These are phyloP conservation scores for Psilocybe cubensis DNA, from an alignment of 768 basidiomycete species.

Conservation along the genomic window DNA sequence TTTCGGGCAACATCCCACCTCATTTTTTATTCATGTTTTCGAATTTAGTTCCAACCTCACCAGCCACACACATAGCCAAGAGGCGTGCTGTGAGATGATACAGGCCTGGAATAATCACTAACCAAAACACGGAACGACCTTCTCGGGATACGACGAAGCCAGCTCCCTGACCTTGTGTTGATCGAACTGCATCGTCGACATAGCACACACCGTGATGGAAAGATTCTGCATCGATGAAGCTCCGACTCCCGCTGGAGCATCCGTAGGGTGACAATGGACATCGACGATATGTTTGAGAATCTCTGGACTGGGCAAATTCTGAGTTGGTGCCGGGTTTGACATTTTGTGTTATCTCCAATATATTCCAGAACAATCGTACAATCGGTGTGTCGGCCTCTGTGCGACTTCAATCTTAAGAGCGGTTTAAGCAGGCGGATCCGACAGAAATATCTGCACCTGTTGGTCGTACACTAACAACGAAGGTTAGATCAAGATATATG, in stretches of 20 bases:
- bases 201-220: constrained; percentile 77
- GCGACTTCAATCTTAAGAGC: neutral
- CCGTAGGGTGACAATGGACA: constrained; percentile 93
- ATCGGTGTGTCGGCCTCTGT: neutral
- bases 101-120: constrained; percentile 30
- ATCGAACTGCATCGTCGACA: constrained; percentile 71
- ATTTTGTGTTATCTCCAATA: constrained; percentile 1
- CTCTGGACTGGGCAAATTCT: constrained; percentile 25
- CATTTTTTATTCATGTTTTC: too few species aligned
- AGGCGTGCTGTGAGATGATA: neutral
- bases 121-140: constrained; percentile 92
- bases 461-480: neutral
- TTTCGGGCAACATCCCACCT: too few species aligned
- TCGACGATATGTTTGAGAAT: constrained; percentile 78
- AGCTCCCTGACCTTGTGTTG: constrained; percentile 73
- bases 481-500: neutral
- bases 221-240: constrained; percentile 58
- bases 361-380: neutral
- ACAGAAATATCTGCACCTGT: neutral
- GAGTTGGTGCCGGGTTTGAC: neutral
- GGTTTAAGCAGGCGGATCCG: neutral
- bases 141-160: constrained; percentile 60
- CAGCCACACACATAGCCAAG: too few species aligned
- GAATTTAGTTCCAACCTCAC: neutral
- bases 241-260: constrained; percentile 44